phyloP scores from a whole-genome alignment of 2,329 filamentous ascomycete genomes.

The Fusarium tupiense region DNA sequence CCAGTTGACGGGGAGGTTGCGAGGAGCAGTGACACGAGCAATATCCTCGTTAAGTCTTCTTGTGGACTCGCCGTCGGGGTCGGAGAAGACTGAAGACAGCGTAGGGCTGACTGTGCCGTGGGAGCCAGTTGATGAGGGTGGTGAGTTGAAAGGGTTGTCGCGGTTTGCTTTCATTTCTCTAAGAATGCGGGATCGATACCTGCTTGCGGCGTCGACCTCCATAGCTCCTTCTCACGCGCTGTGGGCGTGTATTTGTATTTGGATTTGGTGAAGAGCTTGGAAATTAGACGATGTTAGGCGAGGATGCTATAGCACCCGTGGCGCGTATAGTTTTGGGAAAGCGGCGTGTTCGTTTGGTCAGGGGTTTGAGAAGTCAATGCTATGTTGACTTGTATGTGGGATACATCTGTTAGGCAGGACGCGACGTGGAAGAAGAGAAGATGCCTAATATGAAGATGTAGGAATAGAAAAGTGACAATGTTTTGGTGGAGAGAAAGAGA shows the following conservation, averaged over 20 bases:
- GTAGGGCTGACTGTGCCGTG: constrained; percentile 67
- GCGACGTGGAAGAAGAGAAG: constrained; percentile 24
- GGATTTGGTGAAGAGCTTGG: constrained; percentile 29
- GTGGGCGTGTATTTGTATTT: constrained; percentile 27
- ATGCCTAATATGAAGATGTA: constrained; percentile 18
- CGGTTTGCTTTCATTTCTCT: constrained; percentile 63
- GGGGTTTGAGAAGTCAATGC: constrained; percentile 31
- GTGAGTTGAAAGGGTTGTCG: constrained; percentile 67
- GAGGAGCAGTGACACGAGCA: constrained; percentile 53
- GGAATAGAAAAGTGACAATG: constrained; percentile 14
- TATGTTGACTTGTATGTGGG: constrained; percentile 14
- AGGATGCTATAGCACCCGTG: constrained; percentile 35
- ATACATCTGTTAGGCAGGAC: constrained; percentile 27
- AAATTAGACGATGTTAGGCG: constrained; percentile 24
- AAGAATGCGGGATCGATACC: constrained; percentile 59
- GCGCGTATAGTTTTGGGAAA: constrained; percentile 28
- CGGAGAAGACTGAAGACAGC: constrained; percentile 62
- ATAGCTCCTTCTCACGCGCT: constrained; percentile 48
- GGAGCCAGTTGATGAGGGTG: constrained; percentile 66
- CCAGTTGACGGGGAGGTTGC: constrained; percentile 55
- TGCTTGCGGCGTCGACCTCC: constrained; percentile 53
- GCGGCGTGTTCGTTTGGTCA: constrained; percentile 17
- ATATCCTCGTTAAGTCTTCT: constrained; percentile 61
- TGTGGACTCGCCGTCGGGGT: constrained; percentile 64
- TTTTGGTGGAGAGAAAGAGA: constrained; percentile 28